phyloP scores from a whole-genome alignment of 768 basidiomycete genomes.

The Russula olivacea region DNA sequence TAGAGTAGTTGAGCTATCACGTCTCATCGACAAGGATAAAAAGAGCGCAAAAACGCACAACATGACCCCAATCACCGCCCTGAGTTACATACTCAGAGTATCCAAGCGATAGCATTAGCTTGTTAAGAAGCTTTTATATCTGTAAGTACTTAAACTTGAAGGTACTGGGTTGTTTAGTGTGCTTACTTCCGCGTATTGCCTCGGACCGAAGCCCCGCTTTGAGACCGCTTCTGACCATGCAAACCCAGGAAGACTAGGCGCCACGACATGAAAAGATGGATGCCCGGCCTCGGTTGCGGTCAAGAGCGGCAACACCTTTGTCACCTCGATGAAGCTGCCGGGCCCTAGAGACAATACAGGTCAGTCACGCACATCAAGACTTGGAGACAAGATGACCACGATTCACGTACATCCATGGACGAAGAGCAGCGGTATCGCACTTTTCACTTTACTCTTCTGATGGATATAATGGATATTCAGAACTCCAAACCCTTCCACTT shows the following conservation, averaged over 20 bases:
- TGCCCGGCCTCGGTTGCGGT: conserved; percentile 36
- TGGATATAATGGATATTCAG: conserved; percentile 36
- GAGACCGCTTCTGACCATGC: conserved; percentile 53
- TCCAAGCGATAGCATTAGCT: conserved; percentile 29
- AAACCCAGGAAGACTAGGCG: conserved; percentile 51
- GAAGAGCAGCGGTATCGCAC: conserved; percentile 32
- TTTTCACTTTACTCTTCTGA: conserved; percentile 28
- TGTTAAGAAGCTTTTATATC: conserved; percentile 24
- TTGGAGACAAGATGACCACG: neutral
- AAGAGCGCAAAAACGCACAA: conserved; percentile 27
- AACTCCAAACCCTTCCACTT: conserved; percentile 32
- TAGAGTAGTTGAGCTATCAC: neutral
- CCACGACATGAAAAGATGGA: conserved; percentile 63
- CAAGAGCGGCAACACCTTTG: conserved; percentile 52
- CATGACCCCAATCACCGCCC: conserved; percentile 45
- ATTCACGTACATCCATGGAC: conserved; percentile 31
- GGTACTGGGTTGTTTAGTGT: neutral
- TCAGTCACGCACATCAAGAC: neutral
- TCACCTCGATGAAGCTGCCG: conserved; percentile 36
- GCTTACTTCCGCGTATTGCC: conserved; percentile 28
- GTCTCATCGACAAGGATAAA: neutral
- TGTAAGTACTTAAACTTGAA: neutral
- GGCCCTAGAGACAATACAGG: conserved; percentile 13
- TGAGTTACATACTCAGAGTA: conserved; percentile 37
- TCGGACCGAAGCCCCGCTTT: conserved; percentile 28